Conservation (phyloP, 495 filamentous ascomycete genomes). For the Penicillium simplicissimum region DNA sequence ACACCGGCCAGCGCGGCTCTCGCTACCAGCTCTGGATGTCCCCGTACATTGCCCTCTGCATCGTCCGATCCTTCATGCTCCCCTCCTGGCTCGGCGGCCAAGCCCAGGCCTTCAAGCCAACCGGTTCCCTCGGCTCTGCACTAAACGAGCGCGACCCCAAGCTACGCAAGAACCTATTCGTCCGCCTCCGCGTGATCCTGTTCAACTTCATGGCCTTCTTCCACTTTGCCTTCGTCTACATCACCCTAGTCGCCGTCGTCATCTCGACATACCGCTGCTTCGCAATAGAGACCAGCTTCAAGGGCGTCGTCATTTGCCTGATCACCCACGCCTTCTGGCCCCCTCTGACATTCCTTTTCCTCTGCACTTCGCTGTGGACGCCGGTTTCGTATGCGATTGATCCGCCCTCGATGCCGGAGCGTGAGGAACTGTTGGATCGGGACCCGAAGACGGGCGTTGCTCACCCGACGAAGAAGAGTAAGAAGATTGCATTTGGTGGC, state of each 20-base stretch:
- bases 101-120: slow-evolving; percentile 40
- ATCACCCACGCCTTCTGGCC: slow-evolving; percentile 54
- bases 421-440: slow-evolving; percentile 42
- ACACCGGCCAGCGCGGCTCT: slow-evolving; percentile 42
- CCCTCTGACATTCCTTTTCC: slow-evolving; percentile 40
- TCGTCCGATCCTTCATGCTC: slow-evolving; percentile 46
- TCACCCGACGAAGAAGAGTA: slow-evolving; percentile 41
- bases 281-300: slow-evolving; percentile 24
- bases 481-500: slow-evolving; percentile 45
- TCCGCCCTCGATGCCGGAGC: slow-evolving; percentile 44
- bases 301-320: slow-evolving; percentile 36
- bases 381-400: slow-evolving; percentile 47
- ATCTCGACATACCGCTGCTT: slow-evolving; percentile 41
- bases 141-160: slow-evolving; percentile 39
- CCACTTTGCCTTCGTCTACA: slow-evolving; percentile 42
- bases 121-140: slow-evolving; percentile 33
- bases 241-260: slow-evolving; percentile 39
- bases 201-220: slow-evolving; percentile 41
- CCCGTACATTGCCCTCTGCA: slow-evolving; percentile 44
- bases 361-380: slow-evolving; percentile 39
- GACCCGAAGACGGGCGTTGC: slow-evolving; percentile 50
- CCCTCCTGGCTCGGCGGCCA: slow-evolving; percentile 44
- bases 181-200: slow-evolving; percentile 33
- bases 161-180: slow-evolving; percentile 30
- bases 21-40: slow-evolving; percentile 49